Evolutionary conservation across 768 basidiomycete species (phyloP).

Genomic region (Sistotremastrum niveocremeum): DNA sequence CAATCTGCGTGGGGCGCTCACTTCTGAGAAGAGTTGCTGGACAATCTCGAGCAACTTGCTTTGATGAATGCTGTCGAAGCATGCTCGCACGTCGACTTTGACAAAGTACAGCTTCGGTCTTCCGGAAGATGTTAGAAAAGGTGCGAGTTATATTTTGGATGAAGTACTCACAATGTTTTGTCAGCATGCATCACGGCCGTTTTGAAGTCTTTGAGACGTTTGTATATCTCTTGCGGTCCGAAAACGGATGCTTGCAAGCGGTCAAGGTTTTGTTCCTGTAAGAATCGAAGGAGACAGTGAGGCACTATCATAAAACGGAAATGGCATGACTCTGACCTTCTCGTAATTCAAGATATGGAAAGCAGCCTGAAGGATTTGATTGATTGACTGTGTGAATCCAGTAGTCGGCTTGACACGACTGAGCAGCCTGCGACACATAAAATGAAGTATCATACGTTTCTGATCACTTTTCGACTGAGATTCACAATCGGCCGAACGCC

Average conservation of each 20-base stretch:
- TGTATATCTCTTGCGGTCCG: slow-evolving; percentile 71
- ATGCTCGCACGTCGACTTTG: slow-evolving; percentile 91
- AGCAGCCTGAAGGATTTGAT: slow-evolving; percentile 69
- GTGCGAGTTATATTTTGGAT: not conserved
- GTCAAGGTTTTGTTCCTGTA: slow-evolving; percentile 45
- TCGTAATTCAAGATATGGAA: slow-evolving; percentile 85
- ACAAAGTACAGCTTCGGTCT: slow-evolving; percentile 91
- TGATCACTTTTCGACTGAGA: slow-evolving; percentile 37
- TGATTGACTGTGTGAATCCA: slow-evolving; percentile 47
- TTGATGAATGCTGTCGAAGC: slow-evolving; percentile 95
- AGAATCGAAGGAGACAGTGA: not conserved
- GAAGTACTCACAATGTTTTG: slow-evolving; percentile 31
- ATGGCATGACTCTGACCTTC: slow-evolving; percentile 35
- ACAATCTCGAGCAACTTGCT: slow-evolving; percentile 70
- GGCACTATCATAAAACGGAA: not conserved
- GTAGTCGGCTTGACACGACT: slow-evolving; percentile 9
- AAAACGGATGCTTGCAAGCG: slow-evolving; percentile 75
- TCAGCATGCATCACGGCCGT: slow-evolving; percentile 23
- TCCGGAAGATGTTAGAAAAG: not conserved
- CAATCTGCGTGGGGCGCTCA: slow-evolving; percentile 12
- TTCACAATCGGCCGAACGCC: slow-evolving; percentile 95
- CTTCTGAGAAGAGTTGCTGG: slow-evolving; percentile 58
- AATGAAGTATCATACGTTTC: not conserved
- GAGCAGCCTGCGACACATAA: not conserved
- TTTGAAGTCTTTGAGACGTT: slow-evolving; percentile 61